These are phyloP conservation scores for Mycena indigotica DNA, from an alignment of 768 basidiomycete species.

Conservation along the genomic window DNA sequence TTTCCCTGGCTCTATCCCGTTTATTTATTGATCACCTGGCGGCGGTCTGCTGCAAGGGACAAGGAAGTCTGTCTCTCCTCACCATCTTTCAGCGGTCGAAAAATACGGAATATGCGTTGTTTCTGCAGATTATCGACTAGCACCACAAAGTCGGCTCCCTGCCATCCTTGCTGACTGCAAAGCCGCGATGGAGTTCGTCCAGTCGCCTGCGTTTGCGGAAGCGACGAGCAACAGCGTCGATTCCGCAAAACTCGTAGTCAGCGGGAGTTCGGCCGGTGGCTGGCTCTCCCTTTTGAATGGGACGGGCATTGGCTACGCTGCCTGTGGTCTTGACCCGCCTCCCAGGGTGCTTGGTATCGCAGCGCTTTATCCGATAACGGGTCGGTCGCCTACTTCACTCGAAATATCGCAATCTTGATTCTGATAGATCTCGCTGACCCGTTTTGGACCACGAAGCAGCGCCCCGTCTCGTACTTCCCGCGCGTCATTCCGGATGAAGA, in stretches of 20 bases:
- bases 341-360: constrained; percentile 33
- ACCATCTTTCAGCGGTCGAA: constrained; percentile 35
- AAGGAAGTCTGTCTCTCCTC: constrained; percentile 35
- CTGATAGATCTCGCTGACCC: constrained; percentile 32
- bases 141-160: constrained; percentile 40
- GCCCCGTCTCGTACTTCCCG: constrained; percentile 37
- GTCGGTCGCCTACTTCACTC: not conserved
- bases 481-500: constrained; percentile 33
- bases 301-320: constrained; percentile 38
- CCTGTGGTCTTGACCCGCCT: constrained; percentile 34
- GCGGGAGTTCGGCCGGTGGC: constrained; percentile 43
- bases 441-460: constrained; percentile 40
- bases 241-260: constrained; percentile 32
- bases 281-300: constrained; percentile 40
- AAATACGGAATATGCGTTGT: constrained; percentile 36
- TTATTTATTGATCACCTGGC: too few species aligned
- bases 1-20: too few species aligned
- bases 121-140: constrained; percentile 40
- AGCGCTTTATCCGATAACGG: constrained; percentile 40
- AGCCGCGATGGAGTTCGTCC: constrained; percentile 37
- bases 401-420: not conserved
- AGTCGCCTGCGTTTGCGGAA: constrained; percentile 27
- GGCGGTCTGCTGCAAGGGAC: constrained; percentile 37
- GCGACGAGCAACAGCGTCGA: constrained; percentile 35
- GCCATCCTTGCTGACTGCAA: constrained; percentile 37